phyloP scores from a whole-genome alignment of 768 basidiomycete genomes.

The Macrocybe gigantea region DNA sequence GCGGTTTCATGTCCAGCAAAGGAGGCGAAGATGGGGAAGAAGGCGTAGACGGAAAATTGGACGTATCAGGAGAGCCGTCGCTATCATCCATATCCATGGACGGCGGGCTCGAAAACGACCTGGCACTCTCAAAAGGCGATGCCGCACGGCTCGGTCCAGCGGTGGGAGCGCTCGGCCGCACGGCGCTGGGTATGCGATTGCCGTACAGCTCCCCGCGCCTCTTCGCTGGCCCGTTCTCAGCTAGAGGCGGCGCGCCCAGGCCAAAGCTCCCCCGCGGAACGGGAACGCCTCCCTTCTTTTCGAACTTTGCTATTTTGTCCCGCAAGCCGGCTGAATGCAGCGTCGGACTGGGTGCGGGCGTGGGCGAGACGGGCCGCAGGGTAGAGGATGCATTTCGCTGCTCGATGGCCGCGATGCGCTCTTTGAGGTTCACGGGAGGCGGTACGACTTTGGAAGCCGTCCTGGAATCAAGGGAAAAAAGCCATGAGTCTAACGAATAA shows the following conservation, averaged over 20 bases:
- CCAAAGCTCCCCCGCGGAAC: constrained; percentile 73
- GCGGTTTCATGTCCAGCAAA: constrained; percentile 11
- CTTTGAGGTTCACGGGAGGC: constrained; percentile 57
- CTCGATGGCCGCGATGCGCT: constrained; percentile 79
- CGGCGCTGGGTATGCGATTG: constrained; percentile 53
- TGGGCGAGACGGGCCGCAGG: constrained; percentile 18
- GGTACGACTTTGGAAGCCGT: constrained; percentile 24
- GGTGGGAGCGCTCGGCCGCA: constrained; percentile 24
- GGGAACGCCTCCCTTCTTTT: constrained; percentile 70
- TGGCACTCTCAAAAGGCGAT: constrained; percentile 14
- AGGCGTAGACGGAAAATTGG: constrained; percentile 23
- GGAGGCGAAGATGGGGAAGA: constrained; percentile 21
- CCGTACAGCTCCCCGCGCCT: constrained; percentile 68
- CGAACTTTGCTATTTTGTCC: constrained; percentile 78
- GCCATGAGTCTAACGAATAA: constrained; percentile 2
- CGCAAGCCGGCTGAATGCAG: constrained; percentile 26
- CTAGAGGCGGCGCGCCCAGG: constrained; percentile 53
- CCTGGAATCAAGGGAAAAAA: constrained; percentile 9
- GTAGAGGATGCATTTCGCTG: constrained; percentile 39
- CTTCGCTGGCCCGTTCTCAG: constrained; percentile 39
- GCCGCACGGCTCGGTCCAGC: constrained; percentile 19
- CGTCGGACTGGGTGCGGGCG: constrained; percentile 19
- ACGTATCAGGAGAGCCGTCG: constrained; percentile 18
- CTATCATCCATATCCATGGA: constrained; percentile 5
- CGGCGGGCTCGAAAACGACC: constrained; percentile 25